Evolutionary conservation across 1,284 basidiomycete species (phyloP), one percentile per base, ranked within the genome.

Genomic region (Tilletia indica): DNA sequence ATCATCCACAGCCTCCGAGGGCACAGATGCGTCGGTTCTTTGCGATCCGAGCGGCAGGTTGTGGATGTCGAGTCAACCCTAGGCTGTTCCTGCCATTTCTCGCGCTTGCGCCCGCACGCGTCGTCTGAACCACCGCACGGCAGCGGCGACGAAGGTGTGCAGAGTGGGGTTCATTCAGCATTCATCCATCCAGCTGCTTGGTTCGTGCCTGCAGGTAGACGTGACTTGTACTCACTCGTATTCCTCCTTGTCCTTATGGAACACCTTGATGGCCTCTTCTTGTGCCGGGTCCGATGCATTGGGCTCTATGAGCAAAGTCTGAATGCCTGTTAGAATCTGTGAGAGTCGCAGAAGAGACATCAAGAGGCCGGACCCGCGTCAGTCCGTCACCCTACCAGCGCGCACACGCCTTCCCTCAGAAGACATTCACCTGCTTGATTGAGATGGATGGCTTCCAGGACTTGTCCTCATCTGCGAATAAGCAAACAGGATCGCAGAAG

Each of bases 391-490:
- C 8, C 8, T 54, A 25, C 51, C 16, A 19, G 9, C 8, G 51
- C n/a, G 8, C 9, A 54, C 11, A 61, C 9, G 6, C 25, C 25
- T 31, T 31, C 25, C 25, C 25, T 31, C 25, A 31, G 25, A 31
- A 31, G 25, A 31, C 11, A 82, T 88, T 63, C 51, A 93, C 94
- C 89, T 98, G 95, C 85, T 99, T 99, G 86, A 99, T 94, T 1
- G 95, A 99, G 80, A 99, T 98, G 1, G 94, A 92, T 11, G 97
- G 94, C 85, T 98, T 98, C 97, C 97, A 99, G 4, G 91, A 91
- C 86, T 99, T 99, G 86, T 99, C 97, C 85, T 99, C 97, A 84
- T 99, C 96, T 76, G 56, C 6, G 42, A 45, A 36, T 34, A 54
- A 36, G 45, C 68, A 70, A 9, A 42, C 42, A n/a, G 25, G 4